Base-by-base conservation (phyloP, 176 grass and related monocot genomes). In the Zea luxurians region DNA sequence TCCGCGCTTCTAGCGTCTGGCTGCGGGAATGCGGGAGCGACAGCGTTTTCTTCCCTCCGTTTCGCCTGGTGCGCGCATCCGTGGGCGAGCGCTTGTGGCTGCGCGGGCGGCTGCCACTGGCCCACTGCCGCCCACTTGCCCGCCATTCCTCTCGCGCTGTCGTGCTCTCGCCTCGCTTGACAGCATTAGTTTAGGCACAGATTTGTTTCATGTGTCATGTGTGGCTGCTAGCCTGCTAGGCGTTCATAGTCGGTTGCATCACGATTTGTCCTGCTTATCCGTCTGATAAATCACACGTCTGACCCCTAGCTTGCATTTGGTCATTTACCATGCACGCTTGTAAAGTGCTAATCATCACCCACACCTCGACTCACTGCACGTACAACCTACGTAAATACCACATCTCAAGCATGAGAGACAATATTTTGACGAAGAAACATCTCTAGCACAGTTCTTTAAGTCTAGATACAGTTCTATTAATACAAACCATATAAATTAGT, bases 31-130 rank as follows among this genome's bases (percentile, higher is more conserved):
- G 0, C 18, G 8, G 70, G 13, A 3, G 7, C 20, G 48, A 49
- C 48, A 70, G 48, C 53, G 53, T 80, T 70, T 71, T 37, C 4
- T 15, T 53, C 13, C 45, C 69, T 72, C 27, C 57, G 41, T 62
- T 61, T 34, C 36, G 34, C 37, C 6, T 11, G 74, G 70, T 76
- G 73, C 57, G 57, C 73, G 54, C 38, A 36, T 13, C 36, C 13
- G 37, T 36, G 36, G 13, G 45, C 37, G 68, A 35, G 61, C 38
- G 16, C 34, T 77, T 81, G 87, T 89, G 87, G 87, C 86, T 84
- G 77, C 71, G 70, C 63, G 75, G 17, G 57, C 46, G 65, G 46
- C 66, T 65, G 75, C 27, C 46, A 40, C 48, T 63, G 54, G 27
- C 78, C 54, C 54, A 4, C 41, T 20, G n/a, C n/a, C 54, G 61